These are phyloP conservation scores for Cryptosporidium xiaoi DNA, from an alignment of 169 alveolate genomes.

Conservation along the genomic window DNA sequence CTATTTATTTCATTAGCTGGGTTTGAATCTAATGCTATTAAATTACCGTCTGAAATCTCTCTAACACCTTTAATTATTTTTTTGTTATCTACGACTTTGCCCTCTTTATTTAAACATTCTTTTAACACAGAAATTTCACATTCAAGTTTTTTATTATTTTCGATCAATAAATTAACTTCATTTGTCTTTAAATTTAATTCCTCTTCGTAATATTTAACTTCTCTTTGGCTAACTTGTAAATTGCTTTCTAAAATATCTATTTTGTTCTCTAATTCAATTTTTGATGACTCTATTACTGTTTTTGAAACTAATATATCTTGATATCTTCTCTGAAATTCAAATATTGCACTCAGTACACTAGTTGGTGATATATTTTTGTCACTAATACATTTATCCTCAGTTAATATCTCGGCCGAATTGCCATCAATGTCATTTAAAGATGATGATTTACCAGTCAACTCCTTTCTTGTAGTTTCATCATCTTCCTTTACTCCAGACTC, in stretches of 20 bases:
- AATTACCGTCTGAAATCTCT: conserved; percentile 1
- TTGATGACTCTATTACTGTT: conserved; percentile 60
- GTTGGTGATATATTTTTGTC: conserved; percentile 44
- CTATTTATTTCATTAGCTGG: background rate
- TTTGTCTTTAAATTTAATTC: conserved; percentile 30
- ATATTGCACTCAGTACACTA: conserved; percentile 64
- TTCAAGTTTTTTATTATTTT: conserved; percentile 32
- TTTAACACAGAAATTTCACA: conserved; percentile 39
- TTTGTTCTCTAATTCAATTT: conserved; percentile 46
- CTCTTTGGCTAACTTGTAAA: conserved; percentile 58
- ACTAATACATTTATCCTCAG: background rate
- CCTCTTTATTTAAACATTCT: conserved; percentile 57
- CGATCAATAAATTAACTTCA: conserved; percentile 9
- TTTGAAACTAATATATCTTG: conserved; percentile 69
- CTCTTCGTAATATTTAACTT: conserved; percentile 46
- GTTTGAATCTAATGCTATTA: background rate
- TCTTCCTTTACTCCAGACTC: background rate
- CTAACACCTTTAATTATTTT: background rate
- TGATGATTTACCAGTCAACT: background rate
- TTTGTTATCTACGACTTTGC: background rate
- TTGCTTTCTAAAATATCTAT: conserved; percentile 44
- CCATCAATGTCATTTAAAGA: background rate
- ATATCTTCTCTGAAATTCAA: conserved; percentile 70
- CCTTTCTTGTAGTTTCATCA: background rate
- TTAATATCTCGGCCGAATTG: background rate